Conservation (phyloP, 306 rosid genomes). For the Cicer yamashitae region DNA sequence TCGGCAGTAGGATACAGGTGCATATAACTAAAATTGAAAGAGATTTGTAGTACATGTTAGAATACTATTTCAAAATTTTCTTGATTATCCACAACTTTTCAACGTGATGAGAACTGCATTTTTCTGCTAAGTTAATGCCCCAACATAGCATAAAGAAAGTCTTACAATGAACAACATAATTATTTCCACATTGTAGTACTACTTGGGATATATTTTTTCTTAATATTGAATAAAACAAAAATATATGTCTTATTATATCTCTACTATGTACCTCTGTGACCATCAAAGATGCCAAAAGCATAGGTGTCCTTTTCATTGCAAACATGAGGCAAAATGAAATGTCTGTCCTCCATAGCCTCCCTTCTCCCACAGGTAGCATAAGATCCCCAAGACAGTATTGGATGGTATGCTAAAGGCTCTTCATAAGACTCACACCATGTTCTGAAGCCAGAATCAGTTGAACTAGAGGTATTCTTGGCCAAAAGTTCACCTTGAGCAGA, state of each 20-base stretch:
- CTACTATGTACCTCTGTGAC: conserved; percentile 76
- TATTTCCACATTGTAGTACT: not conserved
- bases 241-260: conserved; percentile 20
- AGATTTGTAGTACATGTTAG: conserved; percentile 1
- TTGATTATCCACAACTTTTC: not conserved
- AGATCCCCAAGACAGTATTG: conserved; percentile 88
- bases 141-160: not conserved
- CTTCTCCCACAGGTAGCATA: conserved; percentile 91
- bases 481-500: conserved; percentile 67
- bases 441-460: conserved; percentile 48
- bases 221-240: not conserved
- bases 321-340: conserved; percentile 74
- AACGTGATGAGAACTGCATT: not conserved
- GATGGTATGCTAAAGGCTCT: conserved; percentile 57
- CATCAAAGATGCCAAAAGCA: conserved; percentile 91
- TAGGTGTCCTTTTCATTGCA: conserved; percentile 64
- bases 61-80: not conserved
- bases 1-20: not conserved
- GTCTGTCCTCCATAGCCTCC: conserved; percentile 95
- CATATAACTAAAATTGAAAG: conserved; percentile 14
- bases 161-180: conserved; percentile 1
- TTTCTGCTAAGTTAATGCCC: not conserved
- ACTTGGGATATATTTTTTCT: not conserved
- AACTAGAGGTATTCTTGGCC: conserved; percentile 52
- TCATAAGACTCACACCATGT: conserved; percentile 53